phyloP scores from a whole-genome alignment of 495 filamentous ascomycete species.

The Cercophora newfieldiana region DNA sequence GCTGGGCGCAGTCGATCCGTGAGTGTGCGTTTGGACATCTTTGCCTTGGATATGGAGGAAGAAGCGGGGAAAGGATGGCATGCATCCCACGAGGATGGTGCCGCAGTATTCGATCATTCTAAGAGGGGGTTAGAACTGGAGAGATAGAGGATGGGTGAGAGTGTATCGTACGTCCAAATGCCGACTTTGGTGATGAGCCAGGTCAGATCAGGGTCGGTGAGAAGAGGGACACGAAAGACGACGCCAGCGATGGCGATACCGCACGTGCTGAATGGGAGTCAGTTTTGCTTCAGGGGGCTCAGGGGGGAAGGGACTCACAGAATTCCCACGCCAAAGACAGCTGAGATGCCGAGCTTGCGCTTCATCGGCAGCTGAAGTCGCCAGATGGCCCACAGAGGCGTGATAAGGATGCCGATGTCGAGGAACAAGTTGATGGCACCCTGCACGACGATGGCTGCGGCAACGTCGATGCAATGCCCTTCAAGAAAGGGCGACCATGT shows the following conservation, averaged over 20 bases:
- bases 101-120: conserved; percentile 38
- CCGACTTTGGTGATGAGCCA: conserved; percentile 34
- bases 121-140: neutral
- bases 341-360: conserved; percentile 35
- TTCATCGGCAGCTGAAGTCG: conserved; percentile 31
- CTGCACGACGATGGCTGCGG: conserved; percentile 21
- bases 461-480: conserved; percentile 33
- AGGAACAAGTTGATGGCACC: conserved; percentile 33
- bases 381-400: conserved; percentile 34
- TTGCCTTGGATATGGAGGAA: conserved; percentile 22
- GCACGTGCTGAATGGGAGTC: conserved; percentile 25
- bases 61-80: conserved; percentile 35
- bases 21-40: conserved; percentile 1
- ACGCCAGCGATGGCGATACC: conserved; percentile 32
- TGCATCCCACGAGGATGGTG: conserved; percentile 35
- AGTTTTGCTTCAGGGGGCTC: neutral
- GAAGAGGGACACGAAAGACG: conserved; percentile 27
- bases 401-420: conserved; percentile 32
- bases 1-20: neutral
- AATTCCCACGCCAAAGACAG: conserved; percentile 35
- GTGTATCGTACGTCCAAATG: conserved; percentile 29
- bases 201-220: conserved; percentile 27
- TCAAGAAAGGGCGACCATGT: conserved; percentile 27
- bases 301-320: conserved; percentile 22
- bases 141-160: neutral